Percentiles rank a stretch among this genome's conserved stretches.
phyloP scores from a whole-genome alignment of 2,329 filamentous ascomycete genomes.

The Alternaria gansuensis region DNA sequence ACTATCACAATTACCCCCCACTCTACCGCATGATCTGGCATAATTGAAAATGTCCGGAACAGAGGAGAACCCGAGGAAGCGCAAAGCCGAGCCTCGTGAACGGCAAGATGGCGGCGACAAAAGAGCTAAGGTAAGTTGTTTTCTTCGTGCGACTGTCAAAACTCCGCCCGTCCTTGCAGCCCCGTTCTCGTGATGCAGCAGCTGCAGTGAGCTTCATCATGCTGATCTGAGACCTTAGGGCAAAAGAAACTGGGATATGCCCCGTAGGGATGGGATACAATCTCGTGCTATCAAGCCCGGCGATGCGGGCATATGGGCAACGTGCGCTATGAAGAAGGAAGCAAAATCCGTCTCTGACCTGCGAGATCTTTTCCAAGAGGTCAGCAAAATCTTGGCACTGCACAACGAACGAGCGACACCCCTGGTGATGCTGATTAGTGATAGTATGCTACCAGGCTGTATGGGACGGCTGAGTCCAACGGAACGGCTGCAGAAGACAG shows the following conservation, averaged over 20 bases:
- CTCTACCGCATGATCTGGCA: background rate
- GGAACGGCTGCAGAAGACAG: constrained; percentile 54
- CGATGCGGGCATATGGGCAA: constrained; percentile 79
- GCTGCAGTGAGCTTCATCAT: constrained; percentile 17
- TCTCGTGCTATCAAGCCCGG: constrained; percentile 66
- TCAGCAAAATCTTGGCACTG: constrained; percentile 51
- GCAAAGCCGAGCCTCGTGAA: constrained; percentile 49
- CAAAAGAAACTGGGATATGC: constrained; percentile 58
- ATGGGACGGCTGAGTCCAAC: constrained; percentile 50
- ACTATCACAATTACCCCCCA: constrained; percentile 12
- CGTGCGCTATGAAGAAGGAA: constrained; percentile 76
- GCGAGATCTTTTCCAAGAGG: constrained; percentile 71
- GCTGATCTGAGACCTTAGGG: constrained; percentile 43
- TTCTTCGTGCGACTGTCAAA: constrained; percentile 24
- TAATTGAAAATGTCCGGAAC: constrained; percentile 21
- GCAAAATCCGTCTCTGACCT: constrained; percentile 74
- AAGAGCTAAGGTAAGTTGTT: constrained; percentile 50
- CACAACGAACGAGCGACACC: background rate
- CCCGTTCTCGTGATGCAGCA: constrained; percentile 33
- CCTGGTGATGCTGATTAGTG: constrained; percentile 48
- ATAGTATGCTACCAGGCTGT: constrained; percentile 72
- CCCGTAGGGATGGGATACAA: constrained; percentile 47
- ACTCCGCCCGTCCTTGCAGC: constrained; percentile 18
- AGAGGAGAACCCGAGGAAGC: constrained; percentile 43
- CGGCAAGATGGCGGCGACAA: constrained; percentile 44